Evolutionary conservation across 2,329 filamentous ascomycete species (phyloP), one percentile per base, ranked within the genome.

Genomic region (Pseudocercospora eumusae): DNA sequence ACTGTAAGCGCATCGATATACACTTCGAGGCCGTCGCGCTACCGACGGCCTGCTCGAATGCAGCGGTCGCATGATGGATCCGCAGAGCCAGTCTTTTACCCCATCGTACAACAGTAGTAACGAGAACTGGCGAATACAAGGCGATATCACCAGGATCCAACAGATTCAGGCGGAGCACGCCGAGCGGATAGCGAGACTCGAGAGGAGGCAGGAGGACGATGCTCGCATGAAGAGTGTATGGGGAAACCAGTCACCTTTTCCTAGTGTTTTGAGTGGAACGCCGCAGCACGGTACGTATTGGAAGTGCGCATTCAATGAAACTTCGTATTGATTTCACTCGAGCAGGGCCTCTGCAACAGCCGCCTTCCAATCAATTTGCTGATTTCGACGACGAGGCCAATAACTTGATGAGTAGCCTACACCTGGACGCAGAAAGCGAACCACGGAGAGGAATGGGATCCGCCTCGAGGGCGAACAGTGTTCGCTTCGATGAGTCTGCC

Each of bases 401-500:
- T 72, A 90, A 88, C 70, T 82, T 95, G 62, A 84, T 96, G 54
- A 89, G 88, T 56, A 91, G 90, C 58, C 83, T 97, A 61, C 91
- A 93, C 62, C 82, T 98, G 6, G 93, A 96, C 66, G 84, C 88
- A 4, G 93, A 96, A 65, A 92, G 98, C 65, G 90, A 93, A 73
- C 90, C 90, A 31, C 88, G 92, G 61, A 68, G 73, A 64, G 70
- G 64, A 33, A 86, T 93, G 66, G 91, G 95, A 58, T 91, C 91
- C 20, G 89, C 92, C 18, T 99, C 95, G 18, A 86, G 95, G 69
- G 93, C 95, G 53, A 98, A 98, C 75, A 98, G 95, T 73, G 95
- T 99, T 69, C 90, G 95, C 40, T 99, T 99, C 71, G 95, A 98
- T 73, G 93, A 98, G 75, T 96, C 92, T 73, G 93, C 93, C 13